Conservation (phyloP, 2,329 filamentous ascomycete species). For the Claviceps africana region DNA sequence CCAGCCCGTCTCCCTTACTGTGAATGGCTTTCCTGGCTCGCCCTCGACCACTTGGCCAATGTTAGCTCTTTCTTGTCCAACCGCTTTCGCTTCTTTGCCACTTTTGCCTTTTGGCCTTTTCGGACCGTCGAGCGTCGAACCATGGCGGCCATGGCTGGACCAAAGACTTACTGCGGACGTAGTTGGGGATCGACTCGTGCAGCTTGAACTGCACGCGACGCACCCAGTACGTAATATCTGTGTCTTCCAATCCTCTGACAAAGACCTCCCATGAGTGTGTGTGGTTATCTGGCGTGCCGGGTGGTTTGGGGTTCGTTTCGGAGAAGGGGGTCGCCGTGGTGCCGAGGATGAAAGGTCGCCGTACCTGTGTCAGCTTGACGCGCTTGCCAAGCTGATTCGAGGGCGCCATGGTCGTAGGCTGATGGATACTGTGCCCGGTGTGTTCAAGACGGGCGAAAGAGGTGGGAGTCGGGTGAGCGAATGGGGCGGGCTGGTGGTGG, state of each 20-base stretch:
- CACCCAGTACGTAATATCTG: conserved; percentile 88
- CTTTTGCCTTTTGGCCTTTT: not conserved
- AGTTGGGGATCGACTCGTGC: conserved; percentile 91
- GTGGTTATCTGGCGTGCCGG: conserved; percentile 71
- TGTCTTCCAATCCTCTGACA: conserved; percentile 77
- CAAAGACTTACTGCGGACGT: conserved; percentile 51
- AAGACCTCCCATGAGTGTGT: conserved; percentile 96
- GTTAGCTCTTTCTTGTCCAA: conserved; percentile 2
- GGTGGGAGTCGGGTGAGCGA: not conserved
- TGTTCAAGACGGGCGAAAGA: no score
- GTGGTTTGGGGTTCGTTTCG: conserved; percentile 64
- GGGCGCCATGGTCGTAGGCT: conserved; percentile 37
- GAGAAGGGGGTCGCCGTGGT: conserved; percentile 70
- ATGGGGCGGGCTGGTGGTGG: not conserved
- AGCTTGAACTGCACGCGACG: conserved; percentile 97
- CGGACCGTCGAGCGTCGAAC: no score
- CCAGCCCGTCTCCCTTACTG: conserved; percentile 88
- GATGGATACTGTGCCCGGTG: not conserved
- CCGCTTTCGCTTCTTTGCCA: not conserved
- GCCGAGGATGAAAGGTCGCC: conserved; percentile 57
- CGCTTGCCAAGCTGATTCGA: conserved; percentile 45
- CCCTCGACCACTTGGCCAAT: conserved; percentile 49
- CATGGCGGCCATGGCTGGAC: not conserved
- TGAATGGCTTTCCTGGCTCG: conserved; percentile 54
- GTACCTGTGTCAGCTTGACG: conserved; percentile 51